phyloP scores from a whole-genome alignment of 176 grass and related monocot genomes.

The Carex littledalei region DNA sequence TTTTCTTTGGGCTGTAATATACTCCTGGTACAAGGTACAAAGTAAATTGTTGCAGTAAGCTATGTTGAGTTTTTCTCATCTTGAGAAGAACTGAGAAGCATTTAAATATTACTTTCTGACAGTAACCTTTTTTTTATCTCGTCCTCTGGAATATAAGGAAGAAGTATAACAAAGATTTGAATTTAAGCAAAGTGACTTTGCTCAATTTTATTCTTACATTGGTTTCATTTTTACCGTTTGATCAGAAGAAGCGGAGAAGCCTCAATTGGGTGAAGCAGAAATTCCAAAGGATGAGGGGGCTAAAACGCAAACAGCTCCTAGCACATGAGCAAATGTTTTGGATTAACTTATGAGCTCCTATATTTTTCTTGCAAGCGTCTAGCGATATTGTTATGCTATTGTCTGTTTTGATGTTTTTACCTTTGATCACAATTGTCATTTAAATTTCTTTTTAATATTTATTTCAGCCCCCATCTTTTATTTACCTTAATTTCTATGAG shows the following conservation, averaged over 20 bases:
- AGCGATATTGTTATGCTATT: constrained; percentile 5
- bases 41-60: background rate
- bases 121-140: no score
- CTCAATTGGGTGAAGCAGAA: background rate
- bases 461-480: background rate
- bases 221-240: constrained; percentile 2
- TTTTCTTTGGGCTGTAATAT: background rate
- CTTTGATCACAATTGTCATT: background rate
- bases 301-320: constrained; percentile 10
- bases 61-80: background rate
- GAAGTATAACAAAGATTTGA: background rate
- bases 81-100: background rate
- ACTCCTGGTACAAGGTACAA: background rate
- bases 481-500: background rate
- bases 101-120: no score
- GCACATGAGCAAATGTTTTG: background rate
- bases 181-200: background rate
- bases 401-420: constrained; percentile 14
- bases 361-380: background rate
- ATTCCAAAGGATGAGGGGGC: constrained; percentile 4
- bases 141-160: no score
- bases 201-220: background rate
- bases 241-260: constrained; percentile 16
- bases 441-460: background rate
- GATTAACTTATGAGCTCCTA: background rate